Evolutionary conservation across 139 green algal species (phyloP).

Genomic region (Klebsormidium nitens): DNA sequence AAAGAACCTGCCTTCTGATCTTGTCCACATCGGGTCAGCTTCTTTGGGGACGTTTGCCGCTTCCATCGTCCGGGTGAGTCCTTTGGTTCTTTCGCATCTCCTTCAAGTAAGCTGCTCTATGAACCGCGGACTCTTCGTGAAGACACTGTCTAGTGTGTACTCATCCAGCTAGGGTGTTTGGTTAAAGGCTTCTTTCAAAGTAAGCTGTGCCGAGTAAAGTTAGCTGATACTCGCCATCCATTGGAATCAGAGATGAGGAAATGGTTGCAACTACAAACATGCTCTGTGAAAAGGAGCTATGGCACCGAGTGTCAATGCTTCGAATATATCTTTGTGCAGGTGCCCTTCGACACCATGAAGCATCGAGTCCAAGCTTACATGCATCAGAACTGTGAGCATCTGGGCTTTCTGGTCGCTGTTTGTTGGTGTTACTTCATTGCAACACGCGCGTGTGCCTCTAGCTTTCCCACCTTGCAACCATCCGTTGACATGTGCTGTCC

Average conservation of each 20-base stretch:
- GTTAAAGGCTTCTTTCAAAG: no score
- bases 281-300: no score
- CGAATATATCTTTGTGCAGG: conserved; percentile 44
- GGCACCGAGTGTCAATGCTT: not conserved
- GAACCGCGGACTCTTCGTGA: no score
- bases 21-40: conserved; percentile 29
- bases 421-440: conserved; percentile 2
- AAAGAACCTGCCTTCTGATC: conserved; percentile 13
- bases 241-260: no score
- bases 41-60: conserved; percentile 33
- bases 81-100: no score
- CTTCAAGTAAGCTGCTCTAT: no score
- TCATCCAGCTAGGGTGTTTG: conserved; percentile 3
- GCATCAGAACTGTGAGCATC: conserved; percentile 46
- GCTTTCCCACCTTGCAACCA: no score
- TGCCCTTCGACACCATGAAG: conserved; percentile 68
- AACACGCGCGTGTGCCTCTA: no score
- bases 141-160: not conserved
- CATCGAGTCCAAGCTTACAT: conserved; percentile 73
- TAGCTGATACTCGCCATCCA: no score
- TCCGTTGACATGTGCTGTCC: no score
- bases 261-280: no score
- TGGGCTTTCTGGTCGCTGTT: not conserved
- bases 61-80: conserved; percentile 36
- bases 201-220: no score